Evolutionary conservation across 2,329 filamentous ascomycete species (phyloP), one percentile per base, ranked within the genome.

Genomic region (Talaromyces funiculosus): DNA sequence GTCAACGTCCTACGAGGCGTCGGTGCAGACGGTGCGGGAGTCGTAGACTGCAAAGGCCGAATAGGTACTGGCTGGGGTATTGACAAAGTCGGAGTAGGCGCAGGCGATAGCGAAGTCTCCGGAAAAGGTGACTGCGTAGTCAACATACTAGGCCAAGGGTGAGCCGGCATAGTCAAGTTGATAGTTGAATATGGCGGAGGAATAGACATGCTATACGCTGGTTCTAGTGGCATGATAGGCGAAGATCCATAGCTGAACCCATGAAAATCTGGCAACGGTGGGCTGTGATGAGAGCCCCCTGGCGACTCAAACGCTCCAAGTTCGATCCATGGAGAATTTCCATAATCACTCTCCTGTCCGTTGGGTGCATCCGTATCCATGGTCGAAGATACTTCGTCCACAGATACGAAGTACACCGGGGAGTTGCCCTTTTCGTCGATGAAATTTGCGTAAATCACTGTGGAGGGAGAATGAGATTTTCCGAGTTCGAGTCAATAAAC

Each of bases 1-100:
- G 92, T 97, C 67, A 99, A 80, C 1, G 93, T 97, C 76, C 91
- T 91, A 67, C 92, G 83, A 3, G 90, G 89, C 53, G 88, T 90
- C 53, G 87, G 77, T 14, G 70, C 62, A 71, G 79, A 68, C 64
- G 65, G 80, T 61, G 78, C 66, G 74, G 59, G 42, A 40, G 54
- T 51, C 35, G 71, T 72, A 43, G n/a, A n/a, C n/a, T 70, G 69
- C 20, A 67, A 59, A n/a, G 65, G 67, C 31, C 68, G 68, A 33
- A 67, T 61, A 2, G 78, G 76, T 62, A 81, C 77, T 38, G 82
- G 77, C 40, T 82, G 82, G 49, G 84, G 80, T 61, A 82, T 78
- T 18, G 82, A 78, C 20, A 81, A 77, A 40, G 73, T 71, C 22
- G 58, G 47, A 37, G 81, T 79, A 18, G 80, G 73, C n/a, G 77